Percentiles rank a stretch among this genome's conserved stretches.
phyloP scores from a whole-genome alignment of 2,329 filamentous ascomycete genomes.

The Sarocladium brachiariae region DNA sequence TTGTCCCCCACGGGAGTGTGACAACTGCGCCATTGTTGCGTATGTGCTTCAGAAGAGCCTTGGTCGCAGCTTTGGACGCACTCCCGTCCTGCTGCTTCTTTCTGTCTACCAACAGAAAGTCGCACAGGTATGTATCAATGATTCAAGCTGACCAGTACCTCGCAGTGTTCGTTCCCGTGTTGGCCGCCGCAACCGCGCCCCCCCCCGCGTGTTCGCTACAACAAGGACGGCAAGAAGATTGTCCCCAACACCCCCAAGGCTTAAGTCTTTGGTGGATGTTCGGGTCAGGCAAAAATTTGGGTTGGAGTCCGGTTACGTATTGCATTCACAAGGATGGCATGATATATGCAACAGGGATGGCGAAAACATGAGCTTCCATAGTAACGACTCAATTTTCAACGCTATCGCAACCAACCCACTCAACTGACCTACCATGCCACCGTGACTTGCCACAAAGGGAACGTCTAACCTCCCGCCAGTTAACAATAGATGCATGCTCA shows the following conservation, averaged over 20 bases:
- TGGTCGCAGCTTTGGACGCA: constrained; percentile 42
- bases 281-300: constrained; percentile 20
- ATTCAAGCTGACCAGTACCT: constrained; percentile 33
- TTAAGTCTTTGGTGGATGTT: constrained; percentile 18
- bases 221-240: constrained; percentile 99
- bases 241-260: constrained; percentile 57
- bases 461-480: constrained; percentile 32
- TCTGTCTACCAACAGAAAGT: background rate
- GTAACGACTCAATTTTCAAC: constrained; percentile 12
- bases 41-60: constrained; percentile 53
- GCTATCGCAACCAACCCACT: constrained; percentile 7
- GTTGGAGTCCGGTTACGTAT: constrained; percentile 32
- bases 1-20: constrained; percentile 50
- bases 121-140: constrained; percentile 20
- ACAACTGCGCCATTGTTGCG: constrained; percentile 46
- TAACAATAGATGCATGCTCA: too few species aligned
- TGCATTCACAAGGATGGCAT: constrained; percentile 29
- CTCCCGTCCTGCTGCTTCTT: constrained; percentile 17
- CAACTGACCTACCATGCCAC: constrained; percentile 20
- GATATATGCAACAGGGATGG: constrained; percentile 29
- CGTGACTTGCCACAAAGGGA: too few species aligned
- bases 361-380: constrained; percentile 17
- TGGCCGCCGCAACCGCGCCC: constrained; percentile 97
- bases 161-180: constrained; percentile 90
- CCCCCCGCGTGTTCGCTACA: constrained; percentile 98